phyloP scores from a whole-genome alignment of 257 asterid species.

The Solanum sejunctum region DNA sequence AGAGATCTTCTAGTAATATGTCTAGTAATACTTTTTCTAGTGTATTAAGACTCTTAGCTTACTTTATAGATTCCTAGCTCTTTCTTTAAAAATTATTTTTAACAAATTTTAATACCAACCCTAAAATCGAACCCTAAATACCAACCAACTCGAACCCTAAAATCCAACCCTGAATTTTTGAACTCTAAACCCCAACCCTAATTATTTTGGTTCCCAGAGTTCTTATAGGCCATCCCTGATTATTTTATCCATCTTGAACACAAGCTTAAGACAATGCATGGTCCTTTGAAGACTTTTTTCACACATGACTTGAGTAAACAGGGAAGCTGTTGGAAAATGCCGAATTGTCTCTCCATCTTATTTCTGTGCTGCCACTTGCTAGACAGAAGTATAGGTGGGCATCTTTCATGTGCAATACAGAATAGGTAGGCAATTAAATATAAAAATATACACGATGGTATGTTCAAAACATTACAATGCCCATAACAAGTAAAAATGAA shows the following conservation, averaged over 20 bases:
- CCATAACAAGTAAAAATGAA: constrained; percentile 22
- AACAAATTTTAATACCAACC: too few species aligned
- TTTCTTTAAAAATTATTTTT: too few species aligned
- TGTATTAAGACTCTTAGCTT: too few species aligned
- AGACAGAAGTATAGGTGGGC: neutral
- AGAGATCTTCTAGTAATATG: too few species aligned
- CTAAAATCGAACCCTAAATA: too few species aligned
- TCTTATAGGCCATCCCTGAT: neutral
- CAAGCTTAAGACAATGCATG: neutral
- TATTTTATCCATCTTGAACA: neutral
- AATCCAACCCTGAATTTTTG: too few species aligned
- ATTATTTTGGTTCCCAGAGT: neutral
- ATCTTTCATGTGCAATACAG: constrained; percentile 15
- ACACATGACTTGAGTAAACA: neutral
- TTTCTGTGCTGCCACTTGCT: neutral
- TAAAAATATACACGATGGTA: constrained; percentile 34
- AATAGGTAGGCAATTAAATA: constrained; percentile 36
- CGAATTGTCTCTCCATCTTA: neutral
- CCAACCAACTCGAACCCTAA: too few species aligned
- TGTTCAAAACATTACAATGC: constrained; percentile 34
- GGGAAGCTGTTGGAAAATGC: neutral
- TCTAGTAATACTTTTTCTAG: too few species aligned
- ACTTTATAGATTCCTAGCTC: too few species aligned
- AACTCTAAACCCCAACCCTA: too few species aligned
- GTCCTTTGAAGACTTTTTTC: neutral